Evolutionary conservation across 352 stramenopile genomes (phyloP).

Genomic region (Pythium coloratum): DNA sequence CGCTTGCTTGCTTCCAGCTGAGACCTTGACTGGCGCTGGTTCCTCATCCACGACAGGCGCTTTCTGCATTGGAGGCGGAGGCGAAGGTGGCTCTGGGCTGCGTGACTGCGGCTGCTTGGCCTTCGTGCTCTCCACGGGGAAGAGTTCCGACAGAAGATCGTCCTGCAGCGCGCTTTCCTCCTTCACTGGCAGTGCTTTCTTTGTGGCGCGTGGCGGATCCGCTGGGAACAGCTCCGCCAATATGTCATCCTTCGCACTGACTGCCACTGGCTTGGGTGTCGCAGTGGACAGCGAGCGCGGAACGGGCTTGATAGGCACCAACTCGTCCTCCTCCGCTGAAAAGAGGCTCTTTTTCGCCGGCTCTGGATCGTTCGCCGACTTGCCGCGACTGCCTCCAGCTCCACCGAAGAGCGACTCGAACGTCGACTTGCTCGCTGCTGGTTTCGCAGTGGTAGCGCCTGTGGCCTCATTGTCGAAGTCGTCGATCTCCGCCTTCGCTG

Average conservation of each 20-base stretch:
- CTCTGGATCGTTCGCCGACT: not conserved
- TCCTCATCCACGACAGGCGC: not conserved
- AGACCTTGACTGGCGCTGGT: not conserved
- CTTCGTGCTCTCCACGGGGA: constrained; percentile 13
- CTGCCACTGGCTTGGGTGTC: not conserved
- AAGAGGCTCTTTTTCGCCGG: not conserved
- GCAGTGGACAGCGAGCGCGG: not conserved
- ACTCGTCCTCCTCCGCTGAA: not conserved
- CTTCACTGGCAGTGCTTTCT: constrained; percentile 12
- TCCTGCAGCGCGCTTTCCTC: constrained; percentile 24
- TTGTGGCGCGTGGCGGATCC: not conserved
- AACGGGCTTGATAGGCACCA: constrained; percentile 1
- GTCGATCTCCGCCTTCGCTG: not conserved
- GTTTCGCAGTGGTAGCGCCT: not conserved
- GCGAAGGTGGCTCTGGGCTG: constrained; percentile 1
- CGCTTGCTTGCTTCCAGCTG: not conserved
- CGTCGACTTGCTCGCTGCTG: constrained; percentile 13
- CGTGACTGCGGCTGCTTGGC: not conserved
- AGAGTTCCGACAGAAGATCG: constrained; percentile 26
- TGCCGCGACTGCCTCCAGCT: not conserved
- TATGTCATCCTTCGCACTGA: constrained; percentile 20
- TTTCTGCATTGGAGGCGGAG: not conserved
- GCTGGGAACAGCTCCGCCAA: constrained; percentile 22
- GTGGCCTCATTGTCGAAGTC: not conserved
- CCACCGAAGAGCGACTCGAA: constrained; percentile 29